Evolutionary conservation across 2,329 filamentous ascomycete species (phyloP).

Genomic region (Ploettnerulaceae sp.): DNA sequence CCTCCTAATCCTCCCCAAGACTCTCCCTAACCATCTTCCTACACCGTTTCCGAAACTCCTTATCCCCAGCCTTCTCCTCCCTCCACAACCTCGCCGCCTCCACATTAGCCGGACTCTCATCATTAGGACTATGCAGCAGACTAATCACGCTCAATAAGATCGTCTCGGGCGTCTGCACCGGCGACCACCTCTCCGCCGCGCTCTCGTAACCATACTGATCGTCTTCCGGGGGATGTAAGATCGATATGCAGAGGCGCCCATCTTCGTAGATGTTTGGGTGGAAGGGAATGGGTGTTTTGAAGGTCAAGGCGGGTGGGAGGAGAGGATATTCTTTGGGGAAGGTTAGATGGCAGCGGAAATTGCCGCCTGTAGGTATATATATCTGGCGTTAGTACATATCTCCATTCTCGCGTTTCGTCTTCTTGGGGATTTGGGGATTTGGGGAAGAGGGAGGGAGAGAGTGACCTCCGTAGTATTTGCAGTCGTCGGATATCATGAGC

Average conservation of each 20-base stretch:
- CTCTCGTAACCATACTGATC: constrained; percentile 92
- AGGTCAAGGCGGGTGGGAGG: constrained; percentile 82
- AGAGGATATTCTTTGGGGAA: constrained; percentile 87
- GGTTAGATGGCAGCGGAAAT: constrained; percentile 78
- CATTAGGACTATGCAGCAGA: constrained; percentile 87
- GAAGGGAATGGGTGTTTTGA: constrained; percentile 77
- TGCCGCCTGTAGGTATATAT: constrained; percentile 72
- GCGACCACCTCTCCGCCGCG: constrained; percentile 86
- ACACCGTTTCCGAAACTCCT: constrained; percentile 74
- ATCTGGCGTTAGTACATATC: too few relatives aligned
- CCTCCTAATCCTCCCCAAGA: constrained; percentile 61
- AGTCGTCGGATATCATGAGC: constrained; percentile 88
- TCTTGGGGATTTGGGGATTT: constrained; percentile 62
- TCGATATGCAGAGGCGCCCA: constrained; percentile 92
- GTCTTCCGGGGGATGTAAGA: constrained; percentile 90
- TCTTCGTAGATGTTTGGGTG: constrained; percentile 90
- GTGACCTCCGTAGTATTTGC: constrained; percentile 71
- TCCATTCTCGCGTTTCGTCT: too few relatives aligned
- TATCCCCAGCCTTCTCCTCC: constrained; percentile 60
- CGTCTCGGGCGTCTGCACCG: constrained; percentile 91
- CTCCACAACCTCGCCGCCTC: constrained; percentile 87
- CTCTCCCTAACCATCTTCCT: constrained; percentile 77
- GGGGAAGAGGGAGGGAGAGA: constrained; percentile 41
- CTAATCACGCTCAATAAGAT: constrained; percentile 90
- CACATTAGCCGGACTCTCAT: constrained; percentile 91